Conservation (phyloP, 2,329 filamentous ascomycete genomes). For the Apiospora arundinis region DNA sequence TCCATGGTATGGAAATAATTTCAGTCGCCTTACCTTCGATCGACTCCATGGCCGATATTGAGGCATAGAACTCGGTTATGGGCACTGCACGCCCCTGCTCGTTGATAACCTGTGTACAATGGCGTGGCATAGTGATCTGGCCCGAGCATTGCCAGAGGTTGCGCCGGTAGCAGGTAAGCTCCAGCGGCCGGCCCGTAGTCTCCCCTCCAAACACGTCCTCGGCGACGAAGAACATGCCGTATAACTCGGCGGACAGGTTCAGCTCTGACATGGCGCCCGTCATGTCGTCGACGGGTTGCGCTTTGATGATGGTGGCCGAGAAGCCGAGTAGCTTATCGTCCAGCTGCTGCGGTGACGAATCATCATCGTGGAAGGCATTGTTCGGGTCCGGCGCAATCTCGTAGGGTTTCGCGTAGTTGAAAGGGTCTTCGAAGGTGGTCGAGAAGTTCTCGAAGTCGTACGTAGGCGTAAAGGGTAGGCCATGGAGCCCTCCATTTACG, state of each 20-base stretch:
- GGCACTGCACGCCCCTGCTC: slow-evolving; percentile 82
- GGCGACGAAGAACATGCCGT: slow-evolving; percentile 88
- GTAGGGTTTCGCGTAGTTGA: slow-evolving; percentile 62
- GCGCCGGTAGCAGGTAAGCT: slow-evolving; percentile 92
- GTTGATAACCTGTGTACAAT: slow-evolving; percentile 70
- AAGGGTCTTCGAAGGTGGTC: slow-evolving; percentile 70
- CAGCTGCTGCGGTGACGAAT: slow-evolving; percentile 60
- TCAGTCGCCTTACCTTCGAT: slow-evolving; percentile 92
- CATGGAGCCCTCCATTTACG: slow-evolving; percentile 49
- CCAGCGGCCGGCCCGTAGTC: slow-evolving; percentile 65
- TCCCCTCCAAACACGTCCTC: slow-evolving; percentile 77
- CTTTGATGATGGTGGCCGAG: slow-evolving; percentile 65
- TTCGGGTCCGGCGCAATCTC: slow-evolving; percentile 51
- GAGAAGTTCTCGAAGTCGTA: slow-evolving; percentile 68
- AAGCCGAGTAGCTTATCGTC: slow-evolving; percentile 80
- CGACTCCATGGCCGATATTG: slow-evolving; percentile 86
- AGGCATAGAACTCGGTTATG: slow-evolving; percentile 78
- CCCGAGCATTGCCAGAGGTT: slow-evolving; percentile 97
- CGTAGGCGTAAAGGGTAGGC: slow-evolving; percentile 60
- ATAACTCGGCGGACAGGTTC: slow-evolving; percentile 75
- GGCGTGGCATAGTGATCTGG: slow-evolving; percentile 78
- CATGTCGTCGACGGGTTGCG: slow-evolving; percentile 68
- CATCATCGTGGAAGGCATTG: slow-evolving; percentile 49
- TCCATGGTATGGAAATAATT: slow-evolving; percentile 97
- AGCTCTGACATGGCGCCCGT: slow-evolving; percentile 66